phyloP scores from a whole-genome alignment of 78 protist genomes.

The Dictyostelium firmibasis region DNA sequence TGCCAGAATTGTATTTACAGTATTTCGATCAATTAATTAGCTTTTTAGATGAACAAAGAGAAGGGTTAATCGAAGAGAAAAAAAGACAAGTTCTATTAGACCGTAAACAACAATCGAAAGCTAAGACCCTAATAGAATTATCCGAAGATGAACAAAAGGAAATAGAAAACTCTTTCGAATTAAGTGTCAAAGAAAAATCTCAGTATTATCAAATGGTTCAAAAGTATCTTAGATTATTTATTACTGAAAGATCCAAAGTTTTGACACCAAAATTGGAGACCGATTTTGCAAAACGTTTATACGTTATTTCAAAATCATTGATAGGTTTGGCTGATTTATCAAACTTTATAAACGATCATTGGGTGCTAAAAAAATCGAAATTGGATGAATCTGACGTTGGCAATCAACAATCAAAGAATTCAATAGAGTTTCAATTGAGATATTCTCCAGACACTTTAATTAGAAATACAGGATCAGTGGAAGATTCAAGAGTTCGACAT shows the following conservation, averaged over 20 bases:
- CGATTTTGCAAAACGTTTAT: background rate
- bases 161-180: background rate
- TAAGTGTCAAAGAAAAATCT: background rate
- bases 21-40: background rate
- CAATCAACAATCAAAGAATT: background rate
- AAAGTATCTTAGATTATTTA: background rate
- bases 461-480: conserved; percentile 1
- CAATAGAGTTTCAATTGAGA: conserved; percentile 32
- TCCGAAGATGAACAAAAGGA: background rate
- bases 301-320: background rate
- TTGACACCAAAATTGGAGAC: background rate
- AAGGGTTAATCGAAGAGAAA: background rate
- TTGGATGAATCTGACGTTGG: background rate
- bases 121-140: background rate
- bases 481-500: conserved; percentile 22
- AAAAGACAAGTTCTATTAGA: background rate
- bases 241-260: background rate
- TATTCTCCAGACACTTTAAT: conserved; percentile 15
- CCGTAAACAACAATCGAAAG: background rate
- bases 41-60: background rate
- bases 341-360: background rate
- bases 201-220: conserved; percentile 22
- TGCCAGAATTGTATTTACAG: background rate
- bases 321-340: background rate
- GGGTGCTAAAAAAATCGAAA: background rate